A percentile compares a stretch with the other conserved stretches of the same genome.
Conservation (phyloP, 2,329 filamentous ascomycete species). For the Sarocladium strictum region DNA sequence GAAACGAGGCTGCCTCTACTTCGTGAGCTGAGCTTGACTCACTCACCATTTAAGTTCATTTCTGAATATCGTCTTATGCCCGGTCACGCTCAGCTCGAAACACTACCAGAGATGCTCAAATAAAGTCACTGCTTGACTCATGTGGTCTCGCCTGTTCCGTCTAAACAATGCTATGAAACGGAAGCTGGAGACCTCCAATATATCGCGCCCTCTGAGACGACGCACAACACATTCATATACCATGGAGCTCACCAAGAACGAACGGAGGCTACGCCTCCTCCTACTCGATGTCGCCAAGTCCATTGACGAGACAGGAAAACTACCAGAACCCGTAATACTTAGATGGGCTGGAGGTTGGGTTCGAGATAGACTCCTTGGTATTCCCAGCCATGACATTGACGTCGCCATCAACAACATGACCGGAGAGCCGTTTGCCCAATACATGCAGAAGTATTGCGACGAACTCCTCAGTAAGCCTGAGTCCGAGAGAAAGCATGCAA, state of each 20-base stretch:
- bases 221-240: constrained; percentile 12
- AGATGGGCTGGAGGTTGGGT: constrained; percentile 87
- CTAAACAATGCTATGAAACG: constrained; percentile 26
- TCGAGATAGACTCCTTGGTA: constrained; percentile 71
- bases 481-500: constrained; percentile 55
- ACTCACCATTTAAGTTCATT: too few relatives aligned
- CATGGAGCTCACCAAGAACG: constrained; percentile 58
- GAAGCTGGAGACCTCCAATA: constrained; percentile 20
- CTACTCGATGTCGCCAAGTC: constrained; percentile 76
- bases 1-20: too few relatives aligned
- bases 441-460: constrained; percentile 63
- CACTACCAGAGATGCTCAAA: background rate
- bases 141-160: background rate
- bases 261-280: constrained; percentile 66
- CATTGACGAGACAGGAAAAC: constrained; percentile 37
- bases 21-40: too few relatives aligned
- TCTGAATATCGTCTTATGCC: too few relatives aligned
- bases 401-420: constrained; percentile 84
- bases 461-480: constrained; percentile 32
- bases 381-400: constrained; percentile 74
- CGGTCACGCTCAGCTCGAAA: background rate
- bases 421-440: constrained; percentile 66
- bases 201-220: constrained; percentile 17
- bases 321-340: constrained; percentile 53
- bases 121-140: background rate